Evolutionary conservation across 768 basidiomycete genomes (phyloP).

Genomic region (Paxillus involutus): DNA sequence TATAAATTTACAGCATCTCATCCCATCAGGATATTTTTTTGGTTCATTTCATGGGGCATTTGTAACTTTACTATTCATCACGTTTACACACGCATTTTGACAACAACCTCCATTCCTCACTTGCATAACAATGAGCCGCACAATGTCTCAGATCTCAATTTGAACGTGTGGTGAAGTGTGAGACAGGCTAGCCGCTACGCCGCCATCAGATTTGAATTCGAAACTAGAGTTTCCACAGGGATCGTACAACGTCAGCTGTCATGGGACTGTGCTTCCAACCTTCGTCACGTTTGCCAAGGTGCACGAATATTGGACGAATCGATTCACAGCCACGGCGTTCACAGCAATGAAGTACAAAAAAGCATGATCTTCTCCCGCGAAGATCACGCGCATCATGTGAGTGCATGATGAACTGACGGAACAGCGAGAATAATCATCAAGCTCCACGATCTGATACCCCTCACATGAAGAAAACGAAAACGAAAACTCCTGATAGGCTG

Average conservation of each 20-base stretch:
- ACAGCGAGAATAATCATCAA: background rate
- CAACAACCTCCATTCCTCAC: background rate
- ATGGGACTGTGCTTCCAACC: background rate
- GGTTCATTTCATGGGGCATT: conserved; percentile 4
- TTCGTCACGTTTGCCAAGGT: background rate
- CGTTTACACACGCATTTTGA: background rate
- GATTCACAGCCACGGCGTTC: background rate
- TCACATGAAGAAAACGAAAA: background rate
- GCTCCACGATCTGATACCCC: background rate
- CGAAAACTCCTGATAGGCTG: background rate
- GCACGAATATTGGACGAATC: background rate
- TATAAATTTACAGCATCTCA: conserved; percentile 8
- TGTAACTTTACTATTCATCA: conserved; percentile 22
- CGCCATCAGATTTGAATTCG: background rate
- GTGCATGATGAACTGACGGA: conserved; percentile 1
- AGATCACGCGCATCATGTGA: conserved; percentile 7
- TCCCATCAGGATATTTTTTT: conserved; percentile 9
- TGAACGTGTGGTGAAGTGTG: background rate
- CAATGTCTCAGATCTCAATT: background rate
- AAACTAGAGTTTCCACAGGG: background rate
- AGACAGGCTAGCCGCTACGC: background rate
- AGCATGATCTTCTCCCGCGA: conserved; percentile 27
- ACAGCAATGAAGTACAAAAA: conserved; percentile 2
- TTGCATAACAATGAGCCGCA: background rate
- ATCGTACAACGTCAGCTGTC: background rate